Conservation (phyloP, 768 basidiomycete genomes). For the Terana coerulea region DNA sequence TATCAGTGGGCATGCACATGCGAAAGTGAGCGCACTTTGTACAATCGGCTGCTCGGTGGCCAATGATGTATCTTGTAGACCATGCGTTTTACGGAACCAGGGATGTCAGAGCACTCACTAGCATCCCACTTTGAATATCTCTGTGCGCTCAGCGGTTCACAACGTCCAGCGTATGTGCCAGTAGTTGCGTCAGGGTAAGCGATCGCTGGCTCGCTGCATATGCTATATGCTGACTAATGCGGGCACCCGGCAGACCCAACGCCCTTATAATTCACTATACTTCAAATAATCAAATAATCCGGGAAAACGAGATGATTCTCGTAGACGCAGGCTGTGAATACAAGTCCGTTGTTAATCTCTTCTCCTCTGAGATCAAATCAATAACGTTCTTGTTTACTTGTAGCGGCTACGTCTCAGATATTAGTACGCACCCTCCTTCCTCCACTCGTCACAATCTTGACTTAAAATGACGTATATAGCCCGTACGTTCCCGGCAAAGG, state of each 20-base stretch:
- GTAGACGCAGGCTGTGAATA: slow-evolving; percentile 94
- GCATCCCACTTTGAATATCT: slow-evolving; percentile 89
- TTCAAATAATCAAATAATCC: slow-evolving; percentile 76
- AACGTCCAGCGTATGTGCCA: slow-evolving; percentile 94
- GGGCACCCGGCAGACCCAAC: slow-evolving; percentile 56
- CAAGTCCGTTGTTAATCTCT: slow-evolving; percentile 47
- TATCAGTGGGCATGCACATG: slow-evolving; percentile 81
- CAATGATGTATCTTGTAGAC: slow-evolving; percentile 44
- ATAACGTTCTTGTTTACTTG: slow-evolving; percentile 7
- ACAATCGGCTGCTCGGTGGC: not conserved
- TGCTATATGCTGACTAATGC: not conserved
- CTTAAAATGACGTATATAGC: slow-evolving; percentile 37
- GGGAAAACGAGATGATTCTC: slow-evolving; percentile 70
- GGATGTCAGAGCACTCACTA: slow-evolving; percentile 54
- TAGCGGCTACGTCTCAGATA: slow-evolving; percentile 93
- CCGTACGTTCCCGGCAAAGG: slow-evolving; percentile 89
- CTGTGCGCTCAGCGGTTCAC: slow-evolving; percentile 73
- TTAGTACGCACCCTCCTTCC: slow-evolving; percentile 50
- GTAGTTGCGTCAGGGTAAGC: slow-evolving; percentile 94
- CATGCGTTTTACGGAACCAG: slow-evolving; percentile 70
- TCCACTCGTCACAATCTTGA: not conserved
- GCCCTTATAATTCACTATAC: slow-evolving; percentile 94
- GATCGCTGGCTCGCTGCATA: slow-evolving; percentile 16
- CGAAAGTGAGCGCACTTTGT: slow-evolving; percentile 52
- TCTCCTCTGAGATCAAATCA: not conserved